phyloP scores from a whole-genome alignment of 768 basidiomycete genomes.

The Strobilomyces confusus region DNA sequence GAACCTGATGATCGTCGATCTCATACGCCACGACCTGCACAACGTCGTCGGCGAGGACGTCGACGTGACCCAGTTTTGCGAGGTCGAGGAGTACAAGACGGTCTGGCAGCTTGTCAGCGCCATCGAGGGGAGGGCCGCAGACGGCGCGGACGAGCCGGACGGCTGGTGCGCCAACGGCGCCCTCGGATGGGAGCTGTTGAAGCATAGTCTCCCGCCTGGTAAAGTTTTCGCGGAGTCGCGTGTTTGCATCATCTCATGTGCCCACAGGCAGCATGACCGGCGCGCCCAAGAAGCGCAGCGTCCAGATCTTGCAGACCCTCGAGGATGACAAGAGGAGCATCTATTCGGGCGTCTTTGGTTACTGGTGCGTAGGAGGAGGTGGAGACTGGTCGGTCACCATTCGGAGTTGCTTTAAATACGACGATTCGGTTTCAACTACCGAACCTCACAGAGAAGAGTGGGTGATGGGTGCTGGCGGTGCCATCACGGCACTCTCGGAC shows the following conservation, averaged over 20 bases:
- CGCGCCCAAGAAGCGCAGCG: conserved; percentile 91
- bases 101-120: conserved; percentile 96
- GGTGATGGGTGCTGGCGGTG: conserved; percentile 90
- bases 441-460: conserved; percentile 47
- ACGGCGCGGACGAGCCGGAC: conserved; percentile 35
- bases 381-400: conserved; percentile 95
- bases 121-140: conserved; percentile 64
- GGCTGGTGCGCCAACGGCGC: conserved; percentile 35
- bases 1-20: conserved; percentile 97
- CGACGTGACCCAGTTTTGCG: conserved; percentile 77
- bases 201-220: conserved; percentile 84
- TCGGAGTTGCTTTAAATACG: conserved; percentile 82
- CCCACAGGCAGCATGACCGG: conserved; percentile 90
- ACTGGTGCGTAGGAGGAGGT: conserved; percentile 83
- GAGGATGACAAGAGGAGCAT: conserved; percentile 70
- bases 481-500: conserved; percentile 90
- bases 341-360: conserved; percentile 93
- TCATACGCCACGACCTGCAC: conserved; percentile 90
- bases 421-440: conserved; percentile 29
- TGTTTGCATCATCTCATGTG: not conserved
- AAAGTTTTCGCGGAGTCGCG: conserved; percentile 9
- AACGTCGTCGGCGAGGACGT: conserved; percentile 81
- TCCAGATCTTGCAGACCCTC: conserved; percentile 80
- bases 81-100: conserved; percentile 87
- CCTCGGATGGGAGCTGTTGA: conserved; percentile 76